These are phyloP conservation scores for Alternaria longipes DNA, from an alignment of 2,329 filamentous ascomycete species.

Conservation along the genomic window DNA sequence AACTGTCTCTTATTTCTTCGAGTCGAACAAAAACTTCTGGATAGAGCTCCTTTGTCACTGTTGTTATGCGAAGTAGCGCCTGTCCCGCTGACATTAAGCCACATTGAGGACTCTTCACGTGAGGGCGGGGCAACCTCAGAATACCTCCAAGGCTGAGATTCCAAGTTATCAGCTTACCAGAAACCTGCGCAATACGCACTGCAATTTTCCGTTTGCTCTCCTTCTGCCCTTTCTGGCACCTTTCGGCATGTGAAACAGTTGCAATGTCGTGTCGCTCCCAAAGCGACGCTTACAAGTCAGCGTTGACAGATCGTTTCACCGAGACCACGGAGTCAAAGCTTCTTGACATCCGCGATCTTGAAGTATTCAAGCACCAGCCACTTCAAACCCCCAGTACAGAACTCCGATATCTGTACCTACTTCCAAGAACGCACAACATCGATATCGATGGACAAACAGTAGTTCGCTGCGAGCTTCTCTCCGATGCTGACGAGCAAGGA, in stretches of 20 bases:
- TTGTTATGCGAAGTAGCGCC: background rate
- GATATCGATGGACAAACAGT: background rate
- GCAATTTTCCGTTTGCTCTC: no score
- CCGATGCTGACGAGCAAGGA: background rate
- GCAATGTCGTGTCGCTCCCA: background rate
- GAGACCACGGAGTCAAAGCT: background rate
- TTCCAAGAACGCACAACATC: background rate
- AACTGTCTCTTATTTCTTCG: background rate
- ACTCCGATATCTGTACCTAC: background rate
- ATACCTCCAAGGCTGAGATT: background rate
- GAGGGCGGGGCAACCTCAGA: background rate
- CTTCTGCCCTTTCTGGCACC: background rate
- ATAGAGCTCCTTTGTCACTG: background rate
- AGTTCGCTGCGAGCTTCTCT: background rate
- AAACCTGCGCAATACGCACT: background rate
- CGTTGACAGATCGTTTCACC: background rate
- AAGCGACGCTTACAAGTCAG: slow-evolving; percentile 1
- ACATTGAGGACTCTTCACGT: background rate
- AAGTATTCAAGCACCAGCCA: background rate
- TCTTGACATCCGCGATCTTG: background rate
- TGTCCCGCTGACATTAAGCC: background rate
- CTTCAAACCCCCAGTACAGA: background rate
- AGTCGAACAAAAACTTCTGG: background rate
- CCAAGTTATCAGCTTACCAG: background rate
- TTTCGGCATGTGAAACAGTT: background rate